Base-by-base conservation (phyloP, 768 basidiomycete genomes). In the Auriculariales sp. region DNA sequence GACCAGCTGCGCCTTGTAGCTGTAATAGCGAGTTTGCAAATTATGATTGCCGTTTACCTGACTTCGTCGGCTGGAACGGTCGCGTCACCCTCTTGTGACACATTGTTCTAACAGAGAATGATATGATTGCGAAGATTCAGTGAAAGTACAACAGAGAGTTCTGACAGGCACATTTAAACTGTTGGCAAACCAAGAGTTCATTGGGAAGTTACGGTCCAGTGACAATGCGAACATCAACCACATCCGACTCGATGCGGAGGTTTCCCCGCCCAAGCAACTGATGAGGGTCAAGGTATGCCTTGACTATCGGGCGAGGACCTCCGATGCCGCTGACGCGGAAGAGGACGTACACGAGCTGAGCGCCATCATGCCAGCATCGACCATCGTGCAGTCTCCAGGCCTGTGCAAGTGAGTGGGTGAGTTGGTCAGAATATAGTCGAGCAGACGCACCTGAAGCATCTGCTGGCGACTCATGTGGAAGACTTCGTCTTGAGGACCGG, bases 181-280 rank as follows among this genome's bases (percentile, higher is more conserved):
- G 53, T 67, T 80, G 24, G 77, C 83, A 56, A 79, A 80, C 68
- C n/a, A n/a, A n/a, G n/a, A n/a, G n/a, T n/a, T n/a, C n/a, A n/a
- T n/a, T n/a, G n/a, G n/a, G n/a, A n/a, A n/a, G n/a, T n/a, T n/a
- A n/a, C n/a, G n/a, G n/a, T n/a, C n/a, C n/a, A n/a, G n/a, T n/a
- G 7, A 3, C 35, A 15, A 36, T 36, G 7, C 35, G n/a, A 15
- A 36, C 35, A 6, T 36, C 19, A 25, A 44, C 39, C 19, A 12
- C 2, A 25, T 44, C 39, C 10, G 39, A 44, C 22, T 44, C 39
- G 39, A 44, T 44, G 19, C 39, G 17, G 4, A 44, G 39, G 14
- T 11, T 19, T 11, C 39, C 39, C 12, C 39, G 39, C 22, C 14
- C 5, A 10, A 44, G 39, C 19, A 44, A 11, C 12, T 44, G 14